Conservation (phyloP, 257 asterid species). For the Penstemon eatonii region DNA sequence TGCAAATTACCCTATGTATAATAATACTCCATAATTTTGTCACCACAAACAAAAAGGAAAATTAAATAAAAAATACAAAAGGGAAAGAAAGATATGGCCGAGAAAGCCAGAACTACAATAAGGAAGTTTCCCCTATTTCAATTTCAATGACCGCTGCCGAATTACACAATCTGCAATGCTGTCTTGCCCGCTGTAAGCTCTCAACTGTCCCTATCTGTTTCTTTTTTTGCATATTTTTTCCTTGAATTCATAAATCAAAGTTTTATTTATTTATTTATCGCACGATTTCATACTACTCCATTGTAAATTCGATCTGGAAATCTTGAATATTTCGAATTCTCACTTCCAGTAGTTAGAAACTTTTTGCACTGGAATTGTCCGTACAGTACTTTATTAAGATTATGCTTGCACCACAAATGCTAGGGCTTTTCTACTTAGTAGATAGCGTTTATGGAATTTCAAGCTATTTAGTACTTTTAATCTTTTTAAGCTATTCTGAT, state of each 20-base stretch:
- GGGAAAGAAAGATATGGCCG: neutral
- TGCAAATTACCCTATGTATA: too few relatives aligned
- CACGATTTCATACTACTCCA: neutral
- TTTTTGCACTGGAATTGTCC: too few relatives aligned
- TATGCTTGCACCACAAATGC: too few relatives aligned
- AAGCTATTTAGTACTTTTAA: neutral
- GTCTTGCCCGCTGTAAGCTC: constrained; percentile 50
- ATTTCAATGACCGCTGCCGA: constrained; percentile 12
- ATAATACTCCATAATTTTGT: too few relatives aligned
- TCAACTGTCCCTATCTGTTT: neutral
- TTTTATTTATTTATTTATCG: neutral
- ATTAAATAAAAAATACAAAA: too few relatives aligned
- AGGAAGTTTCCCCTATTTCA: too few relatives aligned
- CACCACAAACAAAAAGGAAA: too few relatives aligned
- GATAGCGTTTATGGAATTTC: neutral
- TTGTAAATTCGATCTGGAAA: neutral
- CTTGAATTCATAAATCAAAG: neutral
- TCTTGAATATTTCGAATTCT: neutral
- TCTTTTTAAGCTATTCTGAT: neutral
- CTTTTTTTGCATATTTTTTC: neutral
- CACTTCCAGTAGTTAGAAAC: neutral
- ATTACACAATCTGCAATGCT: constrained; percentile 39
- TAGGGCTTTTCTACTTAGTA: neutral
- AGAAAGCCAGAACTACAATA: neutral
- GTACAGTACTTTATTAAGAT: too few relatives aligned